Evolutionary conservation across 192 early-diverging fungal genomes (phyloP).

Genomic region (Funneliformis geosporum): DNA sequence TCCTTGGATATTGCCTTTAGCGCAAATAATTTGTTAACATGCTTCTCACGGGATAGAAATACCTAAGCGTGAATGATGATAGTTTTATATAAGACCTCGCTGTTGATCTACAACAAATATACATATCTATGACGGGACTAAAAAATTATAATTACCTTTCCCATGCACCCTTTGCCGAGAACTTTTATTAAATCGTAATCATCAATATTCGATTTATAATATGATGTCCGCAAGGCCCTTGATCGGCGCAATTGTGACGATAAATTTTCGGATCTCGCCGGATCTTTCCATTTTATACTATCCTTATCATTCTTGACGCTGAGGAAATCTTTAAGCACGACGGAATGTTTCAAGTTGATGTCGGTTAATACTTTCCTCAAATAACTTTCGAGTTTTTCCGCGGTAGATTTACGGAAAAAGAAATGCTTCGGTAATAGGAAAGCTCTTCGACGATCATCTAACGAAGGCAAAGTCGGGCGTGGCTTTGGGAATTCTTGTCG

Average conservation of each 20-base stretch:
- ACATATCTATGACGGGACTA: no score
- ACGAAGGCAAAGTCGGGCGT: slow-evolving; percentile 38
- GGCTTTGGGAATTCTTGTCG: slow-evolving; percentile 45
- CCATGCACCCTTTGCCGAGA: slow-evolving; percentile 62
- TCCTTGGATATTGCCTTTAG: slow-evolving; percentile 58
- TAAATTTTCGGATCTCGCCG: slow-evolving; percentile 15
- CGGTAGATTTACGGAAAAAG: slow-evolving; percentile 48
- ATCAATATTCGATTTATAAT: slow-evolving; percentile 43
- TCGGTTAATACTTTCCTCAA: slow-evolving; percentile 44
- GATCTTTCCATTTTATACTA: slow-evolving; percentile 42
- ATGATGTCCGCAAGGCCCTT: slow-evolving; percentile 32
- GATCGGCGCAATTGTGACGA: neutral
- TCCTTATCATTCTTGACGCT: slow-evolving; percentile 53
- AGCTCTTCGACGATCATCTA: slow-evolving; percentile 44
- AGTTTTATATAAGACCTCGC: no score
- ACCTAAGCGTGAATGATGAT: slow-evolving; percentile 39
- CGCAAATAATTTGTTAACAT: slow-evolving; percentile 49
- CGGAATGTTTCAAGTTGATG: slow-evolving; percentile 42
- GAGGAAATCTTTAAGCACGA: slow-evolving; percentile 51
- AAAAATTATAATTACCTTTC: slow-evolving; percentile 47
- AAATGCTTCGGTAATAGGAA: slow-evolving; percentile 42
- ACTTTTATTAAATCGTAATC: slow-evolving; percentile 57
- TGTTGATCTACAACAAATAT: no score
- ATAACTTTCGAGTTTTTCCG: slow-evolving; percentile 52
- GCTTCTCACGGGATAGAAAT: slow-evolving; percentile 48